Evolutionary conservation across 2,329 filamentous ascomycete species (phyloP).

Genomic region (Exophiala phaeomuriformis): DNA sequence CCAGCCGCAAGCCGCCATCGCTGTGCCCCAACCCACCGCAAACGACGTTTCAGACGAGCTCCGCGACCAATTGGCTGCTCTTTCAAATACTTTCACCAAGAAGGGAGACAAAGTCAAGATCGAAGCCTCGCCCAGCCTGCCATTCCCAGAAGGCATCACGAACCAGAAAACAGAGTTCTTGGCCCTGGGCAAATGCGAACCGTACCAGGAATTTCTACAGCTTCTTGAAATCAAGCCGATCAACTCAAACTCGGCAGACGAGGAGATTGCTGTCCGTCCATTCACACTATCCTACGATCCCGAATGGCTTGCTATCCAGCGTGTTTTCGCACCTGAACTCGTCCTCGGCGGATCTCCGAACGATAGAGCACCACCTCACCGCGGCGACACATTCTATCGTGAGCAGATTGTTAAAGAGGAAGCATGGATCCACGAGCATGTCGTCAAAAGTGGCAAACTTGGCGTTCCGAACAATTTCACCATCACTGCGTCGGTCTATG

Average conservation of each 20-base stretch:
- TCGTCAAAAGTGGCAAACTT: conserved; percentile 57
- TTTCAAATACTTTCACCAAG: conserved; percentile 51
- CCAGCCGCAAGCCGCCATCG: conserved; percentile 7
- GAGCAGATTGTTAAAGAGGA: conserved; percentile 62
- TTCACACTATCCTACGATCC: conserved; percentile 71
- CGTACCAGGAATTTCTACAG: conserved; percentile 73
- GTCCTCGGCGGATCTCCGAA: conserved; percentile 56
- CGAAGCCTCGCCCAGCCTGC: conserved; percentile 48
- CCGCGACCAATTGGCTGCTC: conserved; percentile 64
- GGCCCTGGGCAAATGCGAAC: conserved; percentile 84
- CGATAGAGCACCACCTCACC: conserved; percentile 50
- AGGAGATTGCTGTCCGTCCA: conserved; percentile 36
- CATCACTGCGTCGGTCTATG: conserved; percentile 65
- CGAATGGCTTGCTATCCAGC: conserved; percentile 92
- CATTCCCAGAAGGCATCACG: conserved; percentile 62
- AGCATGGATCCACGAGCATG: conserved; percentile 71
- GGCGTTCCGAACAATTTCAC: conserved; percentile 70
- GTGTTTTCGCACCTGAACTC: conserved; percentile 64
- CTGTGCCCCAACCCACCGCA: conserved; percentile 29
- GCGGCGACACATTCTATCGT: conserved; percentile 62
- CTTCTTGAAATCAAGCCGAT: conserved; percentile 57
- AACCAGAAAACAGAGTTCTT: conserved; percentile 80
- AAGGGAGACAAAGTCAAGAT: conserved; percentile 28
- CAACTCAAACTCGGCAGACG: conserved; percentile 28
- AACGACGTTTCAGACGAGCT: conserved; percentile 53